Evolutionary conservation across 441 rosid species (phyloP).

Genomic region (Populus trichocarpa): DNA sequence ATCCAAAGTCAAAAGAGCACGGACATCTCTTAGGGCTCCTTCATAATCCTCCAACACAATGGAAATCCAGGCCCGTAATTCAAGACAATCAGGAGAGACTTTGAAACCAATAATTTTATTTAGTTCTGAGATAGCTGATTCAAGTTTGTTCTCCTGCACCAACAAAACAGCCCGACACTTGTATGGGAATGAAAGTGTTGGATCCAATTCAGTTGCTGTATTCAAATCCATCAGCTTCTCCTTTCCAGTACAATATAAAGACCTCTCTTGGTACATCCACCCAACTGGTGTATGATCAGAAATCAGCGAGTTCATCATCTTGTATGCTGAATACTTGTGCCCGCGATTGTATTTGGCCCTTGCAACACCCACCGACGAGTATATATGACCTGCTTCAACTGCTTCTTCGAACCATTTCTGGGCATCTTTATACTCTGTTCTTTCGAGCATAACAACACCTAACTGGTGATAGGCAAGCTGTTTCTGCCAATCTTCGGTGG

Average conservation of each 20-base stretch:
- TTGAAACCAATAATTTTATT: conserved; percentile 74
- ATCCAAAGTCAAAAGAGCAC: conserved; percentile 83
- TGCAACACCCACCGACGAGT: conserved; percentile 75
- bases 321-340: conserved; percentile 90
- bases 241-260: conserved; percentile 76
- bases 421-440: conserved; percentile 88
- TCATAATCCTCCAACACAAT: conserved; percentile 79
- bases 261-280: conserved; percentile 95
- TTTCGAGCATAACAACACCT: conserved; percentile 89
- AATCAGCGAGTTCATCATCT: conserved; percentile 68
- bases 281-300: conserved; percentile 60
- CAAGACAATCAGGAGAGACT: conserved; percentile 83
- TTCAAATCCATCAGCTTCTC: conserved; percentile 53
- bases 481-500: conserved; percentile 72
- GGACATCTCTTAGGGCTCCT: conserved; percentile 72
- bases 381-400: conserved; percentile 67
- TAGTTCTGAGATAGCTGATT: conserved; percentile 71
- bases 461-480: conserved; percentile 80
- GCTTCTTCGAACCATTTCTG: conserved; percentile 78
- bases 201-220: conserved; percentile 47
- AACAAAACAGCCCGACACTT: conserved; percentile 69
- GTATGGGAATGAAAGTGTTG: conserved; percentile 85
- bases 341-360: conserved; percentile 86
- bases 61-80: conserved; percentile 88
- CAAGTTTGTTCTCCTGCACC: conserved; percentile 64